Evolutionary conservation across 2,329 filamentous ascomycete species (phyloP).

Genomic region (Rhexocercosporidium sp.): DNA sequence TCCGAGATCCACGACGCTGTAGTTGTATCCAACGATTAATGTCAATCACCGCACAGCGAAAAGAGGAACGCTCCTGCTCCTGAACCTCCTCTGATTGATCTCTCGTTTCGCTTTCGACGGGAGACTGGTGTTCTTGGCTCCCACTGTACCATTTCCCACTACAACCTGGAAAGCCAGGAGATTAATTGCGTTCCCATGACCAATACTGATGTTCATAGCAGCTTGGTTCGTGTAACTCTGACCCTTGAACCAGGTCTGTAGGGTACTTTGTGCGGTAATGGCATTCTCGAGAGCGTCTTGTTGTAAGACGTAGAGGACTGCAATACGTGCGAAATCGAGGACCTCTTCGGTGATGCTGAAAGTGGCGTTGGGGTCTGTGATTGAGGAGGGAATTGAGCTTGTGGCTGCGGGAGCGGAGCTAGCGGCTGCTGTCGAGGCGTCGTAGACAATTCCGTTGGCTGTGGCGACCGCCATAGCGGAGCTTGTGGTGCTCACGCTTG

Average conservation of each 20-base stretch:
- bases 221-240: constrained; percentile 26
- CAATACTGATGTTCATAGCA: constrained; percentile 39
- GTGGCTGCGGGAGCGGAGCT: constrained; percentile 4
- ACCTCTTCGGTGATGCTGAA: constrained; percentile 61
- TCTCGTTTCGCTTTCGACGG: neutral
- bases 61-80: neutral
- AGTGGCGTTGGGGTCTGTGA: constrained; percentile 25
- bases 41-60: too few relatives aligned
- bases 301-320: constrained; percentile 66
- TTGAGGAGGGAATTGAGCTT: constrained; percentile 19
- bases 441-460: constrained; percentile 14
- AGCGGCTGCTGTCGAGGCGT: constrained; percentile 8
- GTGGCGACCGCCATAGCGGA: neutral
- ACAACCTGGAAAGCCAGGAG: constrained; percentile 31
- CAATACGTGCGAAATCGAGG: constrained; percentile 67
- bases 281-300: constrained; percentile 56
- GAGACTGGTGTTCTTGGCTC: constrained; percentile 5
- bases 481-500: neutral
- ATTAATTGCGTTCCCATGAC: constrained; percentile 34
- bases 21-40: too few relatives aligned
- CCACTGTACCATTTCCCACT: constrained; percentile 28
- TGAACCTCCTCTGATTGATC: neutral
- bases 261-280: constrained; percentile 55
- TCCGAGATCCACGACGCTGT: too few relatives aligned
- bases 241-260: constrained; percentile 60